These are phyloP conservation scores for Ascochyta pisi DNA, from an alignment of 2,329 filamentous ascomycete species.

Conservation along the genomic window DNA sequence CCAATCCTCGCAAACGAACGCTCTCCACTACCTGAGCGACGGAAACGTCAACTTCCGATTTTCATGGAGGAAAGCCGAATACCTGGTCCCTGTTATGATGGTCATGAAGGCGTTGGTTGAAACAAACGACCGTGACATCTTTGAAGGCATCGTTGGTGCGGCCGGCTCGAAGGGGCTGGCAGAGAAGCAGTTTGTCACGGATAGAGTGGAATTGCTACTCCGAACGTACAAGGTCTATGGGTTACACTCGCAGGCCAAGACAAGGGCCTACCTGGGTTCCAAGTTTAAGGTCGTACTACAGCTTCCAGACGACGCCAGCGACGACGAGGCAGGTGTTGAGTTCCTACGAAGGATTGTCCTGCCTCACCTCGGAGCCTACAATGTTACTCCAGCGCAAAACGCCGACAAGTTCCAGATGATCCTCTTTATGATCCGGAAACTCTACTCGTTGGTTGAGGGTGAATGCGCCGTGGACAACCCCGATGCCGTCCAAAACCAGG, in stretches of 20 bases:
- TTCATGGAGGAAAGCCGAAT: slow-evolving; percentile 97
- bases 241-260: slow-evolving; percentile 81
- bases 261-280: slow-evolving; percentile 83
- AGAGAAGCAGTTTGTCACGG: slow-evolving; percentile 88
- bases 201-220: slow-evolving; percentile 89
- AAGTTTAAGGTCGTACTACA: slow-evolving; percentile 91
- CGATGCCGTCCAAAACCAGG: slow-evolving; percentile 95
- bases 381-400: slow-evolving; percentile 85
- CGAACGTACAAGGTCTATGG: slow-evolving; percentile 92
- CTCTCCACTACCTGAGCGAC: slow-evolving; percentile 92
- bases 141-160: slow-evolving; percentile 86
- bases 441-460: slow-evolving; percentile 90
- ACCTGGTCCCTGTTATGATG: slow-evolving; percentile 95
- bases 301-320: slow-evolving; percentile 80
- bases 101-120: slow-evolving; percentile 92
- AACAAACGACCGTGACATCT: slow-evolving; percentile 96
- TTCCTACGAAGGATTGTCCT: slow-evolving; percentile 90
- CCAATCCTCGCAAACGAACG: slow-evolving; percentile 96
- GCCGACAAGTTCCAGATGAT: slow-evolving; percentile 93
- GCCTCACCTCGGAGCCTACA: slow-evolving; percentile 85
- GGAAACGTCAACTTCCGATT: slow-evolving; percentile 97
- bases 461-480: slow-evolving; percentile 95
- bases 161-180: slow-evolving; percentile 77
- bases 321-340: slow-evolving; percentile 89
- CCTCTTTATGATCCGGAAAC: slow-evolving; percentile 94